Percentiles rank a stretch among this genome's conserved stretches.
Evolutionary conservation across 805 yeast species (phyloP).

Genomic region (Huiozyma naganishii): DNA sequence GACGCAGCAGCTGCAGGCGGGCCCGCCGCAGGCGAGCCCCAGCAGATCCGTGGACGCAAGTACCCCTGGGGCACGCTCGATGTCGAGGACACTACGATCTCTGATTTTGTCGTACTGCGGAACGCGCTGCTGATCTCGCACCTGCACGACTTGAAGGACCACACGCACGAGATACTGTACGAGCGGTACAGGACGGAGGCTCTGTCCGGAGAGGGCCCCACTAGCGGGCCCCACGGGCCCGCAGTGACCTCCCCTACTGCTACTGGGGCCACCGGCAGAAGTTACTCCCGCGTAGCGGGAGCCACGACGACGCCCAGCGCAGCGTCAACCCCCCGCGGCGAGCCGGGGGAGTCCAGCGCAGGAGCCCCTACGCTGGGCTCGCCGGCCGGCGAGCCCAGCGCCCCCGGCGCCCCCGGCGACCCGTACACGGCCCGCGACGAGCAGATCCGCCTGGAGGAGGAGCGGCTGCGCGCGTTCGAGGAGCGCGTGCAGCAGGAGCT

Average conservation of each 20-base stretch:
- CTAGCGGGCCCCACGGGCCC: slow-evolving; percentile 10
- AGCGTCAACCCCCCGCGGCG: not conserved
- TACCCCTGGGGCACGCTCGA: slow-evolving; percentile 53
- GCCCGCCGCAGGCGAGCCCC: slow-evolving; percentile 24
- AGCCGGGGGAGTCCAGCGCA: not conserved
- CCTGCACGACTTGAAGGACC: slow-evolving; percentile 77
- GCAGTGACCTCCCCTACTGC: not conserved
- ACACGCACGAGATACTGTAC: slow-evolving; percentile 76
- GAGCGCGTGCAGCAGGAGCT: slow-evolving; percentile 83
- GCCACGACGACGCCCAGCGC: not conserved
- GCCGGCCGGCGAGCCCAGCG: slow-evolving; percentile 1
- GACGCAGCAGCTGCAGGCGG: slow-evolving; percentile 9
- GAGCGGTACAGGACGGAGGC: slow-evolving; percentile 88
- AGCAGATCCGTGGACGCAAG: slow-evolving; percentile 37
- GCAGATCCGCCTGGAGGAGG: slow-evolving; percentile 82
- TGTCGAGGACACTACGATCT: slow-evolving; percentile 59
- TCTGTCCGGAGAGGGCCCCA: slow-evolving; percentile 38
- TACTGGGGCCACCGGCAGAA: not conserved
- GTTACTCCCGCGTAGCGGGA: not conserved
- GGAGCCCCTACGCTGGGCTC: not conserved
- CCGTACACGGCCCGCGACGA: slow-evolving; percentile 66
- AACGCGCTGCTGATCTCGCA: slow-evolving; percentile 75
- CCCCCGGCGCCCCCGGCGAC: slow-evolving; percentile 17
- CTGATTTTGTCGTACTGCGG: slow-evolving; percentile 72
- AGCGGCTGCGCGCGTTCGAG: slow-evolving; percentile 75